Evolutionary conservation across 169 alveolate species (phyloP), one percentile per base, ranked within the genome.

Genomic region (Cyclospora cayetanensis): DNA sequence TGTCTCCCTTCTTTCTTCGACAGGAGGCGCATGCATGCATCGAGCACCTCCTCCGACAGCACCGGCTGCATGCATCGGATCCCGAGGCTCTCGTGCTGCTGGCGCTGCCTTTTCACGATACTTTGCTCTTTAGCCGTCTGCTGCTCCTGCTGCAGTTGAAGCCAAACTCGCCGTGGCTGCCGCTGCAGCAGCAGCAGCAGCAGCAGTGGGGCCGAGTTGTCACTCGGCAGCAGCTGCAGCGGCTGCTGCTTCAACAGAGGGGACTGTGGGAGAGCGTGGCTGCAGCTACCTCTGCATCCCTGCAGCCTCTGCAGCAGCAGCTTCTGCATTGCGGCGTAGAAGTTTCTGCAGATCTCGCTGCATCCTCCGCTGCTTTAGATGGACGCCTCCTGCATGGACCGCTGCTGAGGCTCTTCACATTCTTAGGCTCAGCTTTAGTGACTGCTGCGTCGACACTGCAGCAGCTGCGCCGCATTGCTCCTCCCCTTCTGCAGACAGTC

Each of bases 101-200:
- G 1, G 53, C 63, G 7, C 34, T 39, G 29, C 84, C 84, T 9
- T 72, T 39, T 42, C 41, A 72, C 41, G 84, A 72, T 35, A 72
- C 31, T 9, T 22, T 72, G 84, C 84, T 72, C 63, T 72, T 72
- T 20, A 39, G 63, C 22, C 53, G 84, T 7, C 20, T 72, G 84
- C 84, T 72, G 84, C 84, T 72, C 63, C 84, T 72, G 84, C 84
- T 72, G 39, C 84, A 37, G 84, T 60, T 72, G 63, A 53, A 12
- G 84, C 34, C 27, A 4, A 72, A 35, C 53, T 72, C 84, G n/a
- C 84, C 84, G 29, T 72, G 84, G 84, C 52, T 39, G 37, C 84
- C 84, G 84, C 60, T 72, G 84, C 84, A 72, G 63, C 84, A 72
- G 84, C 84, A 72, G 63, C 84, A 72, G 84, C 29, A 20, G 84